A percentile compares a stretch with the other conserved stretches of the same genome.
phyloP scores from a whole-genome alignment of 176 grass and related monocot species.

The Phoenix dactylifera region DNA sequence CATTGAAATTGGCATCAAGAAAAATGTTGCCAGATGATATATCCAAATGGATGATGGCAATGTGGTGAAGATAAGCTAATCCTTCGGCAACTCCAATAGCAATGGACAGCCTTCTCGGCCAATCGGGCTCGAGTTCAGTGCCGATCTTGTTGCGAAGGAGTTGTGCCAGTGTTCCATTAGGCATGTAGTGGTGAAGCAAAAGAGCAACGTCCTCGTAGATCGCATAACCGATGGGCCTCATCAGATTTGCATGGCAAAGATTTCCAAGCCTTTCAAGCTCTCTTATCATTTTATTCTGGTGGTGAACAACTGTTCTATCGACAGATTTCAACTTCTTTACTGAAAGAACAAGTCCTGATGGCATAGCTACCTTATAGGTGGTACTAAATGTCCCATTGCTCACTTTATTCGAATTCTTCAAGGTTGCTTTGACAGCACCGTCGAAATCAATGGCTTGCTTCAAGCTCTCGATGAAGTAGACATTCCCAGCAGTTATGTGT shows the following conservation, averaged over 20 bases:
- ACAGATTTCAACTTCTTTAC: conserved; percentile 87
- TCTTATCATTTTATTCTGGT: conserved; percentile 81
- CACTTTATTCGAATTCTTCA: conserved; percentile 55
- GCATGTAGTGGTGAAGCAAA: conserved; percentile 64
- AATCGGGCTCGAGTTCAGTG: conserved; percentile 43
- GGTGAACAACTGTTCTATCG: conserved; percentile 47
- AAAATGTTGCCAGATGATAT: conserved; percentile 74
- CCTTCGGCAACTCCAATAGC: conserved; percentile 68
- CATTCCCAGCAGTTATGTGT: conserved; percentile 39
- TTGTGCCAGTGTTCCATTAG: conserved; percentile 71
- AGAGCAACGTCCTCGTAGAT: conserved; percentile 76
- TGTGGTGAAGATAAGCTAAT: conserved; percentile 69
- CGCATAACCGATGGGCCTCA: conserved; percentile 68
- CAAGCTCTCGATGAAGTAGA: conserved; percentile 76
- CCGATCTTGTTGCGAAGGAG: conserved; percentile 32
- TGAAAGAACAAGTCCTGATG: conserved; percentile 68
- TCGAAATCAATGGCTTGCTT: conserved; percentile 91
- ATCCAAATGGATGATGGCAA: conserved; percentile 86
- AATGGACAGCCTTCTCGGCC: conserved; percentile 61
- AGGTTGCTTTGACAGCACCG: conserved; percentile 49
- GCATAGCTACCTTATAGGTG: conserved; percentile 76
- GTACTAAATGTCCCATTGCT: conserved; percentile 70
- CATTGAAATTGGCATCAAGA: conserved; percentile 54
- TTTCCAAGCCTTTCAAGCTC: conserved; percentile 74
- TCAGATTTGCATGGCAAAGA: conserved; percentile 65